Base-by-base conservation (phyloP, 2,329 filamentous ascomycete genomes). In the Scedosporium boydii region DNA sequence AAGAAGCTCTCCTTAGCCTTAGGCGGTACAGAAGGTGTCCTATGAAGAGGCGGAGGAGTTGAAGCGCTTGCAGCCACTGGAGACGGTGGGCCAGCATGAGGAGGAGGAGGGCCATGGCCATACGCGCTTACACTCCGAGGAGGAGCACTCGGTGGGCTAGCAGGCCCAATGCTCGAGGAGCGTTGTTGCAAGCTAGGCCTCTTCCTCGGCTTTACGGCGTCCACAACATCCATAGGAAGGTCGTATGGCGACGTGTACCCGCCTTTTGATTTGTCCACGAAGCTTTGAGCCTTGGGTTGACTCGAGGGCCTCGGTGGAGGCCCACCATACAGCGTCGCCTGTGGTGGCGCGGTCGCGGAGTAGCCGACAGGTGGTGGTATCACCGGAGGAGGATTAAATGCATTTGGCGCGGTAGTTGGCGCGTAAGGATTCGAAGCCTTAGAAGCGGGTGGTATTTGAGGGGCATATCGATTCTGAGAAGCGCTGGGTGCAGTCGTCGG, bases 191-290 rank as follows among this genome's bases (percentile, higher is more conserved):
- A 79, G 23, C 82, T 86, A 5, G 78, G 73, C 60, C 87, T 80
- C 77, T 89, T 87, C 72, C 86, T 80, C 69, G 88, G 86, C 67
- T 88, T 89, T 29, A 89, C 83, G 67, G 53, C 53, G 29, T 61
- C 48, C 5, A 61, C 59, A 34, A 99, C 83, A 62, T 97, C 93
- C 75, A 95, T 90, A 3, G 95, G 95, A 21, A 99, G 80, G 75
- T 99, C 96, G 69, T 97, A 99, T 0, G 95, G 95, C 21, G 93
- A 98, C 58, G 88, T 83, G 72, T 99, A 99, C 6, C 93, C 93
- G 62, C 90, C 90, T 75, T 96, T 98, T 3, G 91, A 79, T 73
- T 96, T 96, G 73, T 93, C 89, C 5, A 84, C 91, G 74, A 96
- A 99, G 74, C 93, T 98, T 71, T 96, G 86, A 1, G 85, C 80